Evolutionary conservation across 176 grass and related monocot species (phyloP), one percentile per base, ranked within the genome.

Genomic region (Tillandsia leiboldiana): DNA sequence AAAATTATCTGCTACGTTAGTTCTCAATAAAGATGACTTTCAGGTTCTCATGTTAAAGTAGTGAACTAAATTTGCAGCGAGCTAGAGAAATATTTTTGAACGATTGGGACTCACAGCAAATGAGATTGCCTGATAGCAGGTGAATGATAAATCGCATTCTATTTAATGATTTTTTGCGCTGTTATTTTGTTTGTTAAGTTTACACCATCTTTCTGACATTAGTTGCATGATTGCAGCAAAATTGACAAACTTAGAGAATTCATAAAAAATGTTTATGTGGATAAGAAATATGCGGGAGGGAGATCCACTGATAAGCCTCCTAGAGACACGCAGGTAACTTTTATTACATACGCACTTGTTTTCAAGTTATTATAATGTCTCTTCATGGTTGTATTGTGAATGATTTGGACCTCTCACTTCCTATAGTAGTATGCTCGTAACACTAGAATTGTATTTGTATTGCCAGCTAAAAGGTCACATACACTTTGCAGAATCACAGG

Each of bases 211-310:
- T 9, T 59, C 0, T 59, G 54, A 59, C 54, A 17, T 59, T 23
- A 67, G 65, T 69, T 26, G 24, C 77, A 3, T 71, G 67, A 52
- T 80, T 70, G 2, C 88, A 96, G 92, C 73, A 82, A 89, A 27
- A 26, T 72, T 54, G 70, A 64, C 50, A 72, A 73, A 77, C 76
- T 96, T 56, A 96, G 92, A 80, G 92, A 88, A 74, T 96, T 96
- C 63, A 96, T 91, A 71, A 88, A 73, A 78, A 82, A 47, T 82
- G 85, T 96, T 78, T 96, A 91, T 80, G 85, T 91, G 75, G 92
- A 96, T 64, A 82, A 87, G 77, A 75, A 83, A 53, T 91, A 82
- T 61, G 66, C 70, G 22, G 78, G 83, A 61, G 82, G 63, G 48
- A 91, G 27, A 27, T 83, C 72, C 75, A 86, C 82, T 50, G 88